phyloP scores from a whole-genome alignment of 345 rosid species.

The Sisymbrium altissimum region DNA sequence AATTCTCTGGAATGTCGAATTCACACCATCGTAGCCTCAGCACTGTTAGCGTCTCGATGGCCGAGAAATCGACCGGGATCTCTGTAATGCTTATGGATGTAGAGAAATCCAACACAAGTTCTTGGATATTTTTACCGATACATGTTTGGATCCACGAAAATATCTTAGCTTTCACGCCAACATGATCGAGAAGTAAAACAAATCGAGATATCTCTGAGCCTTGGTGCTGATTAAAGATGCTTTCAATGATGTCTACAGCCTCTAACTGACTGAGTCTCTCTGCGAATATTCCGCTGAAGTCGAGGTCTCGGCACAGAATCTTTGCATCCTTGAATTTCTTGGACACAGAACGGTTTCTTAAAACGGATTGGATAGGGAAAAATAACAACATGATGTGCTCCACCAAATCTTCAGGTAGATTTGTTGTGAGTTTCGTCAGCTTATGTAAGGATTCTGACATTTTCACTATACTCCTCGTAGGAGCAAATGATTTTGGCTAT shows the following conservation, averaged over 20 bases:
- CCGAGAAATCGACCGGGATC: background rate
- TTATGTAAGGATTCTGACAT: background rate
- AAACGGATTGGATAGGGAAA: background rate
- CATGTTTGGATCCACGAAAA: background rate
- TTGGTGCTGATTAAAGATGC: background rate
- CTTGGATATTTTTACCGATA: background rate
- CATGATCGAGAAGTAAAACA: background rate
- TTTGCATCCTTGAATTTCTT: background rate
- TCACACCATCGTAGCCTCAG: background rate
- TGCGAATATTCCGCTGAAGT: background rate
- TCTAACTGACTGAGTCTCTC: background rate
- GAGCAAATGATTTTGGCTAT: background rate
- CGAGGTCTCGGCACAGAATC: background rate
- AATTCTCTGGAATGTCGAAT: background rate
- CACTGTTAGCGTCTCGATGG: background rate
- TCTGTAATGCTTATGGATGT: background rate
- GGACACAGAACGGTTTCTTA: background rate
- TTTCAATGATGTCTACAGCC: background rate
- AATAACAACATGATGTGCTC: background rate
- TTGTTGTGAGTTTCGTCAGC: background rate
- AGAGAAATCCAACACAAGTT: constrained; percentile 3
- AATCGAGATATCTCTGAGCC: background rate
- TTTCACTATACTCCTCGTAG: background rate
- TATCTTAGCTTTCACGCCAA: background rate
- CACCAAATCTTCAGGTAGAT: background rate